phyloP scores from a whole-genome alignment of 352 stramenopile species.

The Aphanomyces invadans region DNA sequence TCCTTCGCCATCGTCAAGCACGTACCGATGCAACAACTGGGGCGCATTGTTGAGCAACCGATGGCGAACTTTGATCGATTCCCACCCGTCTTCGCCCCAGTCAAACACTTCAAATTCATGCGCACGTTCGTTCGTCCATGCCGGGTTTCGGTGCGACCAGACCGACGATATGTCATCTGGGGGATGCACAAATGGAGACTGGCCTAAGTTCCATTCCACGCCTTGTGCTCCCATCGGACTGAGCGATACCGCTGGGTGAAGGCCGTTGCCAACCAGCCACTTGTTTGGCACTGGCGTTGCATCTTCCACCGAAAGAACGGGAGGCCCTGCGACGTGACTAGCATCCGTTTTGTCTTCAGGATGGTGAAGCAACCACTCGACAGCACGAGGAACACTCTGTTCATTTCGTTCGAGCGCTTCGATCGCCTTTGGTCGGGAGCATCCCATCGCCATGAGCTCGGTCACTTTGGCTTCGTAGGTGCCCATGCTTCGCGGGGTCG shows the following conservation, averaged over 20 bases:
- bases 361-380: constrained; percentile 39
- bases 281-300: not conserved
- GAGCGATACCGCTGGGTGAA: constrained; percentile 29
- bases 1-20: constrained; percentile 49
- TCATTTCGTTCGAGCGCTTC: constrained; percentile 33
- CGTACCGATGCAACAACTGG: constrained; percentile 48
- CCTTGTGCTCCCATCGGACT: constrained; percentile 49
- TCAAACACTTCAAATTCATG: constrained; percentile 53
- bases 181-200: constrained; percentile 33
- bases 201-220: constrained; percentile 66
- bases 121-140: constrained; percentile 26
- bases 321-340: not conserved
- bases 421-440: constrained; percentile 34
- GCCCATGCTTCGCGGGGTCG: not conserved
- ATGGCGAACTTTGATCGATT: constrained; percentile 47
- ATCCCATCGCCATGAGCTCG: constrained; percentile 48
- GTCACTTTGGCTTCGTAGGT: constrained; percentile 25
- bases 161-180: not conserved
- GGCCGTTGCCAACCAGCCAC: not conserved
- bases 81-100: constrained; percentile 38
- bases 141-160: not conserved
- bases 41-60: constrained; percentile 46
- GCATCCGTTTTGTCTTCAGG: not conserved
- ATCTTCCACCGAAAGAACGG: not conserved
- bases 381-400: constrained; percentile 28